Conservation (phyloP, 75 land plant genomes). For the Chamaecyparis obtusa region DNA sequence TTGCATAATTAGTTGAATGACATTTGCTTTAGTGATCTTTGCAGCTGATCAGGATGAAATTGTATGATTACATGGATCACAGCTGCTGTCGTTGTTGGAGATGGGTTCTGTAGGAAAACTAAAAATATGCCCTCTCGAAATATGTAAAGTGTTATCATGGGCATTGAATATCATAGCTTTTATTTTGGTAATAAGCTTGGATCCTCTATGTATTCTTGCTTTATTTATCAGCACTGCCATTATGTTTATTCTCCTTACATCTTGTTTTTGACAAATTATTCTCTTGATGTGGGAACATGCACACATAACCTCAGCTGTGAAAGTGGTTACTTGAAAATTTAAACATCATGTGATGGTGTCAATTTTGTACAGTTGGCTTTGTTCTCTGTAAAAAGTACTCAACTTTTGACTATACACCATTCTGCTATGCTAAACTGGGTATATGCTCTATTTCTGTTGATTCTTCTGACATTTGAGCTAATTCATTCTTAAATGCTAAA, state of each 20-base stretch:
- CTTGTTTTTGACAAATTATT: background rate
- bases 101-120: background rate
- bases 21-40: no score
- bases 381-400: background rate
- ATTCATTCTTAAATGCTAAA: background rate
- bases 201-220: background rate
- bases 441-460: background rate
- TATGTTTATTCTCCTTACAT: background rate
- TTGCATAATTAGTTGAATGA: no score
- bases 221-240: background rate
- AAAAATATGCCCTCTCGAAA: background rate
- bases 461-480: background rate
- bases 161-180: background rate
- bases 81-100: background rate
- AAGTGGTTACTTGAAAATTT: background rate
- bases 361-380: no score
- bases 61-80: no score
- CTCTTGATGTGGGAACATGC: conserved; percentile 1
- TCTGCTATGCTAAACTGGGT: background rate
- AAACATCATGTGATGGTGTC: background rate
- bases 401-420: background rate
- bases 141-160: no score
- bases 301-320: background rate
- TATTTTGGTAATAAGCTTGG: background rate
- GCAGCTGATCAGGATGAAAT: no score